Percentiles rank a stretch among this genome's conserved stretches.
Conservation (phyloP, 2,329 filamentous ascomycete genomes). For the Ophiocordyceps robertsii region DNA sequence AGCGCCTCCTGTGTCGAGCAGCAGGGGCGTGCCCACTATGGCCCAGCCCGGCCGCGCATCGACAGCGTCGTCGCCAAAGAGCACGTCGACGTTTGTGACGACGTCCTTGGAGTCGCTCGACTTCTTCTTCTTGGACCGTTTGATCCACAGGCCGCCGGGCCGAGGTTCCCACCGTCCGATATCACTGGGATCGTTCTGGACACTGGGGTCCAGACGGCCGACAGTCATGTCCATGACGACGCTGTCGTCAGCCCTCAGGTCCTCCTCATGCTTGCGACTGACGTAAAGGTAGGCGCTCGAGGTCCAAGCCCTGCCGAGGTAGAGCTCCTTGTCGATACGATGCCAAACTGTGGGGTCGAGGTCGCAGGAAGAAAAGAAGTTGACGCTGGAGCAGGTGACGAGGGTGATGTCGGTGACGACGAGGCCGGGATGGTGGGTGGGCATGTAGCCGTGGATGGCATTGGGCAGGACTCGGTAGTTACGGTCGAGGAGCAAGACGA, state of each 20-base stretch:
- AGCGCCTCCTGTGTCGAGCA: slow-evolving; percentile 51
- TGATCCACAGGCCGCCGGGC: slow-evolving; percentile 68
- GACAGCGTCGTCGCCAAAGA: slow-evolving; percentile 83
- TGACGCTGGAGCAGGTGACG: slow-evolving; percentile 60
- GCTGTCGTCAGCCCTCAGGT: slow-evolving; percentile 59
- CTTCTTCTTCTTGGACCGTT: slow-evolving; percentile 56
- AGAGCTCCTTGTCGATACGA: slow-evolving; percentile 80
- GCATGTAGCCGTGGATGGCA: slow-evolving; percentile 76
- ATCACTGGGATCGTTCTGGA: slow-evolving; percentile 33
- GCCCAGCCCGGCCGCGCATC: slow-evolving; percentile 82
- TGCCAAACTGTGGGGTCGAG: slow-evolving; percentile 63
- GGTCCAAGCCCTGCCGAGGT: slow-evolving; percentile 60
- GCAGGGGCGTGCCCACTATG: slow-evolving; percentile 58
- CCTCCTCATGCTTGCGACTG: slow-evolving; percentile 73
- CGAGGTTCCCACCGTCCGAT: slow-evolving; percentile 65
- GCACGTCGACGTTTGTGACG: slow-evolving; percentile 70
- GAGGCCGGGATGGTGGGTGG: slow-evolving; percentile 69
- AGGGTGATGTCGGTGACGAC: slow-evolving; percentile 80
- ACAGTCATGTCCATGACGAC: slow-evolving; percentile 71
- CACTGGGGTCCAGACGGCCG: slow-evolving; percentile 54
- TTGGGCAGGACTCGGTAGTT: slow-evolving; percentile 78
- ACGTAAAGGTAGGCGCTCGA: slow-evolving; percentile 71
- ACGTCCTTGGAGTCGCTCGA: slow-evolving; percentile 62
- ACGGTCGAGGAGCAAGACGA: slow-evolving; percentile 74
- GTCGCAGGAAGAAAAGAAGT: slow-evolving; percentile 61